Evolutionary conservation across 2,329 filamentous ascomycete species (phyloP).

Genomic region (Chaetomium strumarium): DNA sequence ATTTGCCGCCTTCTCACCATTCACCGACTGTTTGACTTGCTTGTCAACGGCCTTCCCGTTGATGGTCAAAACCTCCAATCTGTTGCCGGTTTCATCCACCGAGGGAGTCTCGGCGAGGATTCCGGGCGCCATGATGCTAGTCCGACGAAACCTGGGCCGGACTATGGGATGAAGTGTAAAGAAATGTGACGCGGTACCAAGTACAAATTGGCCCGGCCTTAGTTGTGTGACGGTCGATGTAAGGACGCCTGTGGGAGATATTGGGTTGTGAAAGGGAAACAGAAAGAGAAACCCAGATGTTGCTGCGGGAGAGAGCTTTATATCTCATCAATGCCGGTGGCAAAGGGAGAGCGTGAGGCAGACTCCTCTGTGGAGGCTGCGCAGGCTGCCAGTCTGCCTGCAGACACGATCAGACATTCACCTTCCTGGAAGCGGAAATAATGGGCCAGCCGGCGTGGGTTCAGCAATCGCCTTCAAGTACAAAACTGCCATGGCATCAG

Average conservation of each 20-base stretch:
- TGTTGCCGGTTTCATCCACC: background rate
- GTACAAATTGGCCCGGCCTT: too few relatives aligned
- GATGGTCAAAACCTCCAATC: background rate
- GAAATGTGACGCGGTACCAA: too few relatives aligned
- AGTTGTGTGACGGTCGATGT: too few relatives aligned
- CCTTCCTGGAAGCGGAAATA: background rate
- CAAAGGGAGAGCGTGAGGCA: background rate
- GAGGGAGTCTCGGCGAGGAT: background rate
- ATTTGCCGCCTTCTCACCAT: background rate
- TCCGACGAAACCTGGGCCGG: background rate
- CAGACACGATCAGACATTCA: background rate
- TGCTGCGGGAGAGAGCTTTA: too few relatives aligned
- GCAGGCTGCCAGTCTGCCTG: background rate
- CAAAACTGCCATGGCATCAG: too few relatives aligned
- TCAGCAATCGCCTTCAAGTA: background rate
- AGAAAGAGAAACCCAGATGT: too few relatives aligned
- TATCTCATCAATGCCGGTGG: too few relatives aligned
- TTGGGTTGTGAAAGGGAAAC: too few relatives aligned
- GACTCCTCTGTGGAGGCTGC: background rate
- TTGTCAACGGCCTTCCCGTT: background rate
- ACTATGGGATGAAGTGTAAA: too few relatives aligned
- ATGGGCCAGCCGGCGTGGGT: background rate
- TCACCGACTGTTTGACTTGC: background rate
- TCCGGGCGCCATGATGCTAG: slow-evolving; percentile 9
- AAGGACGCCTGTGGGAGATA: too few relatives aligned